phyloP scores from a whole-genome alignment of 495 filamentous ascomycete species.

The Penicillium taxi region DNA sequence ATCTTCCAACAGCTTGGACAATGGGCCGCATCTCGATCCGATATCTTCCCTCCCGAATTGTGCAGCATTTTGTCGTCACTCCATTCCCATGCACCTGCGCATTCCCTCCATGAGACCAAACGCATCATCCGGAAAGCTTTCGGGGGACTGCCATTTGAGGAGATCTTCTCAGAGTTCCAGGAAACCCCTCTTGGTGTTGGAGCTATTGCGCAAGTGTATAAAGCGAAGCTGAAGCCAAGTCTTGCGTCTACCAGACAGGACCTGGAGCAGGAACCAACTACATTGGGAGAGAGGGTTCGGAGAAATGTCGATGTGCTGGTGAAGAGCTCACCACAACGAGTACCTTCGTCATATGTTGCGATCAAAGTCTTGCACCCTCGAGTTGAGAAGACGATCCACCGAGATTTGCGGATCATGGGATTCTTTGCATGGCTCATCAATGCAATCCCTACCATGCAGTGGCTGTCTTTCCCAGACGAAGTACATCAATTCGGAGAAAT shows the following conservation, averaged over 20 bases:
- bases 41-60: conserved; percentile 94
- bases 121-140: conserved; percentile 74
- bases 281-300: conserved; percentile 58
- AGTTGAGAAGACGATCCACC: conserved; percentile 78
- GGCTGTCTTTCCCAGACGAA: conserved; percentile 94
- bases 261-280: conserved; percentile 36
- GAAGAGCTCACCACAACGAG: conserved; percentile 74
- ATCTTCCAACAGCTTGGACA: conserved; percentile 84
- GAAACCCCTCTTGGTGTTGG: conserved; percentile 87
- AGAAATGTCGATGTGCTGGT: conserved; percentile 79
- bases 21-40: conserved; percentile 95
- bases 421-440: conserved; percentile 87
- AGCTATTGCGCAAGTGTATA: conserved; percentile 97
- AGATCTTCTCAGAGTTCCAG: conserved; percentile 96
- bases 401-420: conserved; percentile 87
- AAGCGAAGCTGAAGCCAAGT: conserved; percentile 79
- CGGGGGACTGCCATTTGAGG: conserved; percentile 65
- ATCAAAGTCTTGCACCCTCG: conserved; percentile 93
- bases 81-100: conserved; percentile 88
- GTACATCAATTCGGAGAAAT: conserved; percentile 92
- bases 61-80: conserved; percentile 91
- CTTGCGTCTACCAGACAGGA: conserved; percentile 56
- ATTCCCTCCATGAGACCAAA: conserved; percentile 75
- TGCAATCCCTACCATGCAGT: conserved; percentile 88
- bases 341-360: conserved; percentile 89